Conservation (phyloP, 495 filamentous ascomycete species). For the Penicillium canariense region DNA sequence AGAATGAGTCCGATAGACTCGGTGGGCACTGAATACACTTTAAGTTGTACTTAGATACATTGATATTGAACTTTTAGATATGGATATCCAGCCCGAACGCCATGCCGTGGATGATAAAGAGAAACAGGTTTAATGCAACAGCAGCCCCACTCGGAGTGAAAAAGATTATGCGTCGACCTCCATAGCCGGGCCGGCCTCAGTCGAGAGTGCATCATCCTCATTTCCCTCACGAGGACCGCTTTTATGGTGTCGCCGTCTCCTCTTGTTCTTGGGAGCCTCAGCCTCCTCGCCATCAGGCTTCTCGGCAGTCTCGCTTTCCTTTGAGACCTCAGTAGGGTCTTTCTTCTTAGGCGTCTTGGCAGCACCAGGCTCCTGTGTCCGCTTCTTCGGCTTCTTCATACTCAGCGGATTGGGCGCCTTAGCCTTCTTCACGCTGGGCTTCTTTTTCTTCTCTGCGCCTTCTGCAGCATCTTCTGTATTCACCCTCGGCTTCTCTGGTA, state of each 20-base stretch:
- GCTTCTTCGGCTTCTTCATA: constrained; percentile 78
- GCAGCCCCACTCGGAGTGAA: constrained; percentile 14
- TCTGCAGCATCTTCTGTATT: constrained; percentile 29
- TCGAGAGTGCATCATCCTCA: constrained; percentile 14
- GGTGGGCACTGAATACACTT: not conserved
- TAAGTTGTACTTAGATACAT: not conserved
- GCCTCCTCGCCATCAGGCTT: constrained; percentile 22
- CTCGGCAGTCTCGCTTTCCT: constrained; percentile 6
- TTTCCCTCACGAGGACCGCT: constrained; percentile 20
- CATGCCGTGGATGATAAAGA: constrained; percentile 26
- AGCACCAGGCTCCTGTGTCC: constrained; percentile 19
- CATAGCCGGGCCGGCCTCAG: constrained; percentile 22
- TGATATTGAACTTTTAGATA: constrained; percentile 25
- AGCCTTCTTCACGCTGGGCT: constrained; percentile 65
- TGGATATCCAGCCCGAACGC: constrained; percentile 34
- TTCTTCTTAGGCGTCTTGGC: constrained; percentile 16
- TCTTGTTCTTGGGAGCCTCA: constrained; percentile 33
- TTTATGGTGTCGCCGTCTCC: constrained; percentile 49
- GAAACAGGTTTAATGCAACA: constrained; percentile 17
- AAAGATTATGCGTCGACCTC: constrained; percentile 24
- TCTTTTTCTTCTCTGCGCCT: constrained; percentile 47
- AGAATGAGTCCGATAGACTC: not conserved
- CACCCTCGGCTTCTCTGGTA: constrained; percentile 52
- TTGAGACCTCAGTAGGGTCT: constrained; percentile 7
- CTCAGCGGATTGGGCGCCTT: constrained; percentile 90